Percentiles rank a stretch among this genome's conserved stretches.
These are phyloP conservation scores for Strobilomyces confusus DNA, from an alignment of 768 basidiomycete genomes.

Conservation along the genomic window DNA sequence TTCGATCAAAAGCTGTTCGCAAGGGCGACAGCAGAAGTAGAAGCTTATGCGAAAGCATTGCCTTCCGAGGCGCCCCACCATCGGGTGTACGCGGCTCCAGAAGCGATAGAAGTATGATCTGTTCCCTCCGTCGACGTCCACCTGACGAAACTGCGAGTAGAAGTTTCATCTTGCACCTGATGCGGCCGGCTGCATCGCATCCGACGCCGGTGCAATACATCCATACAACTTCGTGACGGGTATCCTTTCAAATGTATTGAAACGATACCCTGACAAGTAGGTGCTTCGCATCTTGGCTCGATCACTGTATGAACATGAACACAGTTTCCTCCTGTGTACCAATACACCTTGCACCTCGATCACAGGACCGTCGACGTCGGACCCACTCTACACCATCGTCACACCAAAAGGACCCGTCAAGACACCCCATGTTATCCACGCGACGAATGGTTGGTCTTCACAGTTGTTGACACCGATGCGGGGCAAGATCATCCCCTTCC, in stretches of 20 bases:
- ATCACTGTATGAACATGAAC: background rate
- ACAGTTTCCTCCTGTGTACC: slow-evolving; percentile 58
- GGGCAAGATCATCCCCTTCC: slow-evolving; percentile 57
- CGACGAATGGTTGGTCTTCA: slow-evolving; percentile 80
- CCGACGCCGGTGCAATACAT: slow-evolving; percentile 58
- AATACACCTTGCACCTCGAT: slow-evolving; percentile 61
- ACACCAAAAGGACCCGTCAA: slow-evolving; percentile 59
- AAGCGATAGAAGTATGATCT: slow-evolving; percentile 31
- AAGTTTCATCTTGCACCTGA: slow-evolving; percentile 43
- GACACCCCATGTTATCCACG: slow-evolving; percentile 69
- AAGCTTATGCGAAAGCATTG: slow-evolving; percentile 44
- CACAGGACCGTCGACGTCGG: slow-evolving; percentile 24
- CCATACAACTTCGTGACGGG: slow-evolving; percentile 69
- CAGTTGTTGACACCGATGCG: slow-evolving; percentile 65
- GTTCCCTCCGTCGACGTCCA: background rate
- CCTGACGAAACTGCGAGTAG: slow-evolving; percentile 29
- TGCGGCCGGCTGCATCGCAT: slow-evolving; percentile 48
- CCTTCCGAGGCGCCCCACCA: slow-evolving; percentile 42
- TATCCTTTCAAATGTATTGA: slow-evolving; percentile 50
- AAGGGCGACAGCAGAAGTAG: slow-evolving; percentile 40
- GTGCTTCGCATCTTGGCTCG: slow-evolving; percentile 11
- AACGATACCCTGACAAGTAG: slow-evolving; percentile 44
- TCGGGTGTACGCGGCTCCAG: slow-evolving; percentile 29
- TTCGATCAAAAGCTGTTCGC: slow-evolving; percentile 39
- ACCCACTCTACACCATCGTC: slow-evolving; percentile 44